These are phyloP conservation scores for Tetrapisispora namnaoensis DNA, from an alignment of 805 yeast genomes.

Conservation along the genomic window DNA sequence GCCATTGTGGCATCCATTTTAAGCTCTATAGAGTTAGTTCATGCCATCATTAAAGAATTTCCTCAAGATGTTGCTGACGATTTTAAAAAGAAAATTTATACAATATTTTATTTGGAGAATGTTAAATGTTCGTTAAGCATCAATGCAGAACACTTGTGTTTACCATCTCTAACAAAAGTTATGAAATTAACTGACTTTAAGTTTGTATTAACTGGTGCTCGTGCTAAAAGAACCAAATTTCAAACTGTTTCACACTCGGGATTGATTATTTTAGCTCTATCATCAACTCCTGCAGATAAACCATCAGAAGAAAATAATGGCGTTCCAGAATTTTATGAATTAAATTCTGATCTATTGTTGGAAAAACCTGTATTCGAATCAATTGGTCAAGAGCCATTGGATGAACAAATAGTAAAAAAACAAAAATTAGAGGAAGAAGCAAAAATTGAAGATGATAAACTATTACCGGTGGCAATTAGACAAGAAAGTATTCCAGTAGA, in stretches of 20 bases:
- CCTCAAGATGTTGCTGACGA: slow-evolving; percentile 24
- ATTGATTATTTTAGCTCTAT: slow-evolving; percentile 65
- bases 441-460: slow-evolving; percentile 31
- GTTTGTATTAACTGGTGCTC: slow-evolving; percentile 73
- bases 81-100: slow-evolving; percentile 32
- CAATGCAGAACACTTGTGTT: slow-evolving; percentile 51
- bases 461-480: slow-evolving; percentile 54
- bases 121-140: slow-evolving; percentile 56
- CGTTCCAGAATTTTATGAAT: slow-evolving; percentile 46
- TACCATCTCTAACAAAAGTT: slow-evolving; percentile 46
- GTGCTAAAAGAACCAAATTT: slow-evolving; percentile 77
- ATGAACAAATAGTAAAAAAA: slow-evolving; percentile 32
- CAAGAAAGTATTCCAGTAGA: slow-evolving; percentile 53
- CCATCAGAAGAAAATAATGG: slow-evolving; percentile 6
- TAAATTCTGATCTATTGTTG: slow-evolving; percentile 68
- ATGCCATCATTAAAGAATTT: slow-evolving; percentile 17
- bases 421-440: slow-evolving; percentile 30
- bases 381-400: slow-evolving; percentile 39
- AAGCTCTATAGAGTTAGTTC: slow-evolving; percentile 21
- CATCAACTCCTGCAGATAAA: slow-evolving; percentile 10
- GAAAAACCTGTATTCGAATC: slow-evolving; percentile 67
- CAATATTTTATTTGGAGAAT: slow-evolving; percentile 51
- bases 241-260: slow-evolving; percentile 67
- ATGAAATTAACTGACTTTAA: slow-evolving; percentile 49
- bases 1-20: slow-evolving; percentile 30